Evolutionary conservation across 1,139 yeast species (phyloP), one percentile per base, ranked within the genome.

Genomic region (Yamadazyma sp.): DNA sequence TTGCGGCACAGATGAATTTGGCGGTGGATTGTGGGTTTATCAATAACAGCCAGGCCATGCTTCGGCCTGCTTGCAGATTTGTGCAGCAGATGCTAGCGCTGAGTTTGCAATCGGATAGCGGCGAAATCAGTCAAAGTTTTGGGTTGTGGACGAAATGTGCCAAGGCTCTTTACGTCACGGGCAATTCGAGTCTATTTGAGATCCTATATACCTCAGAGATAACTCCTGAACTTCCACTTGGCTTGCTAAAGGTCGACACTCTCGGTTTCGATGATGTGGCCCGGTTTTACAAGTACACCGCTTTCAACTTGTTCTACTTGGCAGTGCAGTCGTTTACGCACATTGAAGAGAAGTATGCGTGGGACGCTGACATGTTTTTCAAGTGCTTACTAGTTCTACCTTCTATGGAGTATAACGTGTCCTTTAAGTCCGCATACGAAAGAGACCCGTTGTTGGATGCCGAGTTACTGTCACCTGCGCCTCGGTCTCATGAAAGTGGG

Each of bases 201-300:
- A 57, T 55, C 4, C 12, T 28, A 3, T 46, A 63, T 14, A 15
- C 59, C 4, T 17, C 15, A 2, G 29, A 49, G 10, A 43, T 57
- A 12, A 39, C 49, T 24, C 64, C 67, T 0, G 49, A 49, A 18
- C 37, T 55, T 12, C 64, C 67, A 1, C 38, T 61, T n/a, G 42
- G 46, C 2, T 38, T 59, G 9, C 46, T 61, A 11, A 43, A 51
- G 22, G 41, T 46, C 5, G 32, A 44, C 4, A 32, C 49, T 1
- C 46, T 57, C 12, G 54, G 53, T 24, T 54, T 56, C 17, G 42
- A 46, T 5, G 57, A 55, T 18, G 39, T 66, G 22, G 50, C 61
- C 8, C 48, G 56, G 34, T 67, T 47, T 41, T 67, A 64, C 43
- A 56, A 57, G 35, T 69, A 54, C 42, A 46, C 59, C 4, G 70